Percentiles rank a stretch among this genome's conserved stretches.
Conservation (phyloP, 106 monocot genomes). For the Apostasia ramifera region DNA sequence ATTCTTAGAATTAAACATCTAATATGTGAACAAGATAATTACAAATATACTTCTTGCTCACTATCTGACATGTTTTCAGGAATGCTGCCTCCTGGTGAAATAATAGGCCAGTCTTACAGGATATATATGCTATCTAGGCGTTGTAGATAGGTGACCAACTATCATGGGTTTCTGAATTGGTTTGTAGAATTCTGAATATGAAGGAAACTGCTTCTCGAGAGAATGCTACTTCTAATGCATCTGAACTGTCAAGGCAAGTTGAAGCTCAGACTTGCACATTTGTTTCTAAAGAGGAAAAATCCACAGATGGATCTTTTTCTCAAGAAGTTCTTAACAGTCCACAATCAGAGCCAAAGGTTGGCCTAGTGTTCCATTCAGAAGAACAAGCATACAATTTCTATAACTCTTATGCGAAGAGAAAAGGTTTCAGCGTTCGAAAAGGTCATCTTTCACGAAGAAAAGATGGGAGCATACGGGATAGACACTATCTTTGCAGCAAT, state of each 20-base stretch:
- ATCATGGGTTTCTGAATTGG: neutral
- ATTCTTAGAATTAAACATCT: too few species aligned
- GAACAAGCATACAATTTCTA: slow-evolving; percentile 60
- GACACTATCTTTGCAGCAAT: slow-evolving; percentile 58
- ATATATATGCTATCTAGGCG: too few species aligned
- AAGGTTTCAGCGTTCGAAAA: slow-evolving; percentile 60
- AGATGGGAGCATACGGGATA: slow-evolving; percentile 35
- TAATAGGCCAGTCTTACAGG: too few species aligned
- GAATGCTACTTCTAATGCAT: slow-evolving; percentile 4
- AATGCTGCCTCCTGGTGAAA: too few species aligned
- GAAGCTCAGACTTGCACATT: slow-evolving; percentile 1
- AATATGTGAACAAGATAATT: too few species aligned
- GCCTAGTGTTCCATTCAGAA: slow-evolving; percentile 51
- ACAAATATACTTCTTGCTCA: too few species aligned
- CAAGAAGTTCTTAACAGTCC: slow-evolving; percentile 8
- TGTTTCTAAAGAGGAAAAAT: neutral
- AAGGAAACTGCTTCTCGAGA: slow-evolving; percentile 10
- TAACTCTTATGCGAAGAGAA: slow-evolving; percentile 56
- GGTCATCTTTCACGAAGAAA: slow-evolving; percentile 57
- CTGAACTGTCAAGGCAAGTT: slow-evolving; percentile 4
- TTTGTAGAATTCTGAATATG: neutral
- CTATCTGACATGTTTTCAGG: too few species aligned
- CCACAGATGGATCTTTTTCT: neutral
- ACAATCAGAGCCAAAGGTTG: slow-evolving; percentile 28
- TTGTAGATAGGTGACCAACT: too few species aligned